Base-by-base conservation (phyloP, 306 rosid species). In the Alnus glutinosa region DNA sequence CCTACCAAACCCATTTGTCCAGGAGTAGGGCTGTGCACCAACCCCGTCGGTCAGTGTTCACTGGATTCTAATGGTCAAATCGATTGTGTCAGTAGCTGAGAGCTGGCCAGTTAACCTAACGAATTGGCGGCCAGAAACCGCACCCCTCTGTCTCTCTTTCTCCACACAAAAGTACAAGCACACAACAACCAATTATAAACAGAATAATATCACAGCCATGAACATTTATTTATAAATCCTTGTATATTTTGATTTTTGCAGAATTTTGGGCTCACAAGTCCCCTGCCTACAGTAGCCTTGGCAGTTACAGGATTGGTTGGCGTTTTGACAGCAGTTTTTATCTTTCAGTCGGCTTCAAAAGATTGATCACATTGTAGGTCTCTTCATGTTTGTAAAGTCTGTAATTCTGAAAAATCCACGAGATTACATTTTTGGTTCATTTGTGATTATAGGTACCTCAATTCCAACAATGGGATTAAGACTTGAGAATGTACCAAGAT, bases 281-380 rank as follows among this genome's bases (percentile, higher is more conserved):
- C 99, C 75, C 78, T 89, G 55, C 99, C 99, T 42, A 86, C 97
- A 12, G 96, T 81, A 81, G 98, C 99, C 73, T 83, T 93, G 83
- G 99, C 81, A 50, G 93, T 95, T 70, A 93, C 99, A 3, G 90
- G 87, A 81, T 78, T 93, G 87, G 98, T 89, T 58, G 98, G 99
- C 50, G 83, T 93, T 80, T 86, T 94, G 85, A 92, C 95, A 0
- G 97, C 97, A 49, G 81, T 92, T 77, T 92, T 94, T 73, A 95
- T 93, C 85, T 95, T 91, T 86, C 99, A 95, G 80, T 95, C 99
- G 63, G 98, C 98, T 75, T 88, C 98, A 55, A 81, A 91, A 81
- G 86, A 79, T 75, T 95, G 87, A 85, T 78, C 57, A 46, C 30
- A n/a, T 9, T 66, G 69, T 44, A 44, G 80, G 78, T 77, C 12